Conservation (phyloP, 2,329 filamentous ascomycete species). For the Colletotrichum horii region DNA sequence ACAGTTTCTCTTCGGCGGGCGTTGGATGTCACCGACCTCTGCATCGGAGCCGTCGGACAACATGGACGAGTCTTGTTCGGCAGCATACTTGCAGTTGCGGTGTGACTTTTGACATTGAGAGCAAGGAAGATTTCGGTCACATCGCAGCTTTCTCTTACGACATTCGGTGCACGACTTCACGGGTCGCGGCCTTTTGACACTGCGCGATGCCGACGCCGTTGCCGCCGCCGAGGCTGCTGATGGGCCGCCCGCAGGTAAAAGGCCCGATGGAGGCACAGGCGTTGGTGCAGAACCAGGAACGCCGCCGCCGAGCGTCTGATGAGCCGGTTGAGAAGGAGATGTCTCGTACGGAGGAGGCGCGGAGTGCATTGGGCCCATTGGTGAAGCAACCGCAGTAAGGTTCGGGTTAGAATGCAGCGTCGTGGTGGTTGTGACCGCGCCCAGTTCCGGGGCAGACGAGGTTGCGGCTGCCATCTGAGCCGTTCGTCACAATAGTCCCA, state of each 20-base stretch:
- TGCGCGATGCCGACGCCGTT: constrained; percentile 32
- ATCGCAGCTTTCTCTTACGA: constrained; percentile 61
- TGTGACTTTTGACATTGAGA: constrained; percentile 64
- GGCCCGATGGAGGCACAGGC: not conserved
- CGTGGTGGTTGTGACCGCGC: not conserved
- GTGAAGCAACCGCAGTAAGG: not conserved
- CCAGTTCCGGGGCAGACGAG: constrained; percentile 12
- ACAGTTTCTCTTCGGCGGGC: constrained; percentile 45
- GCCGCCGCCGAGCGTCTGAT: constrained; percentile 2
- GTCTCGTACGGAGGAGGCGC: constrained; percentile 4
- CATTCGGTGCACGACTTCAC: constrained; percentile 64
- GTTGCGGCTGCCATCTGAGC: constrained; percentile 14
- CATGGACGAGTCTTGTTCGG: constrained; percentile 51
- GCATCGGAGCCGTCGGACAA: constrained; percentile 55
- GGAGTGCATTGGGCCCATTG: not conserved
- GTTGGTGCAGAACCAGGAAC: not conserved
- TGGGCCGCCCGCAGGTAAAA: not conserved
- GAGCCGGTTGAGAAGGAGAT: constrained; percentile 12
- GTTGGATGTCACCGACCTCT: constrained; percentile 36
- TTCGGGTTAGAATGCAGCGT: constrained; percentile 8
- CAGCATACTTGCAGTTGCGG: constrained; percentile 57
- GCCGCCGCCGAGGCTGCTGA: constrained; percentile 2
- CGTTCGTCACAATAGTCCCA: not conserved
- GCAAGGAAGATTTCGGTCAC: constrained; percentile 61
- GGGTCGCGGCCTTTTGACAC: constrained; percentile 58